Conservation (phyloP, 768 basidiomycete species). For the Mycena alexandri region DNA sequence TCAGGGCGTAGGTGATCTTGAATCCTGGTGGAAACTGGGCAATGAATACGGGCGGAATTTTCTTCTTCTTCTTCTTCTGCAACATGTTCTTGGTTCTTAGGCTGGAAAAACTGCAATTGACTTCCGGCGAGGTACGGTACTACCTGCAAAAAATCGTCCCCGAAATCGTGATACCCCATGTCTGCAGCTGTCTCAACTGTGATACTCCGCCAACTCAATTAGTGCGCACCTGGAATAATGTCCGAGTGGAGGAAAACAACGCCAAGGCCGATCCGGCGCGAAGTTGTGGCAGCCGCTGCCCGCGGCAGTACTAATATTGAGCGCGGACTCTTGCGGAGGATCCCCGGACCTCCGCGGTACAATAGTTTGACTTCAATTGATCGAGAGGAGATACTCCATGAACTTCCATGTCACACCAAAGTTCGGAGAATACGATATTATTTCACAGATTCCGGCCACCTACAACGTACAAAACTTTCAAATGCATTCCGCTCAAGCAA, state of each 20-base stretch:
- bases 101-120: neutral
- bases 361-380: too few relatives aligned
- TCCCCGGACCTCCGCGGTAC: too few relatives aligned
- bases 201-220: too few relatives aligned
- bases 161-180: slow-evolving; percentile 36
- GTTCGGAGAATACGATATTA: neutral
- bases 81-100: slow-evolving; percentile 53
- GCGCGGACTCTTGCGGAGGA: too few relatives aligned
- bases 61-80: slow-evolving; percentile 30
- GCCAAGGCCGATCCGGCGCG: slow-evolving; percentile 52
- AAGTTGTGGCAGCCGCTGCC: slow-evolving; percentile 45
- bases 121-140: too few relatives aligned
- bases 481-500: neutral
- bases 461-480: too few relatives aligned
- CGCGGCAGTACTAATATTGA: too few relatives aligned
- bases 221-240: slow-evolving; percentile 36
- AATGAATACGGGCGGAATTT: slow-evolving; percentile 19
- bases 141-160: slow-evolving; percentile 50
- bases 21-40: slow-evolving; percentile 34
- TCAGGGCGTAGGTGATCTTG: slow-evolving; percentile 16
- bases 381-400: slow-evolving; percentile 5
- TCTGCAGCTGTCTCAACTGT: slow-evolving; percentile 13
- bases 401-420: neutral
- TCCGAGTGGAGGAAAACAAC: slow-evolving; percentile 47
- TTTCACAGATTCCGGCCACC: too few relatives aligned